These are phyloP conservation scores for Malbranchea cinnamomea DNA, from an alignment of 2,329 filamentous ascomycete species.

Conservation along the genomic window DNA sequence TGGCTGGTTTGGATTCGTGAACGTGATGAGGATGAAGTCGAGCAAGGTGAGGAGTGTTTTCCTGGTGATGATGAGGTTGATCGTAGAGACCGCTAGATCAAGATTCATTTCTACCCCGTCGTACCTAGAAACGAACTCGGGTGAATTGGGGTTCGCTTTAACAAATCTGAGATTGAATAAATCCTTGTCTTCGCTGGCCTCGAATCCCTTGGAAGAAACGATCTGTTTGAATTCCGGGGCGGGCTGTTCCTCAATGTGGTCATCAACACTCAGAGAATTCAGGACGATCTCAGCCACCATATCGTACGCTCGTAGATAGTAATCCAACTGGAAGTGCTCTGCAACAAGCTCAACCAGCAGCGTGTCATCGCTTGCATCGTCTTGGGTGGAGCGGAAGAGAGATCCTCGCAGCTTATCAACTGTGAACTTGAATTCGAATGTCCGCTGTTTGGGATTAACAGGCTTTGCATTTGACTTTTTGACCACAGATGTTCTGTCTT, in stretches of 20 bases:
- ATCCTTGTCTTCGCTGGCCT: slow-evolving; percentile 56
- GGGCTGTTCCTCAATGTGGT: slow-evolving; percentile 80
- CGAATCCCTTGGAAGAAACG: slow-evolving; percentile 71
- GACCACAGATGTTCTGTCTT: slow-evolving; percentile 25
- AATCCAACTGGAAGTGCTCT: slow-evolving; percentile 73
- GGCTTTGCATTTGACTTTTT: slow-evolving; percentile 30
- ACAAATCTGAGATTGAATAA: slow-evolving; percentile 81
- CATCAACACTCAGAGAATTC: slow-evolving; percentile 74
- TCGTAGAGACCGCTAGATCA: slow-evolving; percentile 80
- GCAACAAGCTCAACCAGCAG: slow-evolving; percentile 84
- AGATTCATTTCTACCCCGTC: slow-evolving; percentile 90
- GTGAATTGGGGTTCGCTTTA: slow-evolving; percentile 77
- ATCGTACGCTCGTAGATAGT: slow-evolving; percentile 77
- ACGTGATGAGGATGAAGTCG: slow-evolving; percentile 88
- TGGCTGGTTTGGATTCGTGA: slow-evolving; percentile 50
- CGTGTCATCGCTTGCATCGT: slow-evolving; percentile 59
- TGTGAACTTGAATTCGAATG: slow-evolving; percentile 92
- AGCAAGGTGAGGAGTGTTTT: slow-evolving; percentile 82
- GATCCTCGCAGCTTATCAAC: slow-evolving; percentile 91
- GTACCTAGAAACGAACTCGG: slow-evolving; percentile 82
- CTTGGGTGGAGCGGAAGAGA: slow-evolving; percentile 71
- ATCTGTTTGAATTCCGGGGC: slow-evolving; percentile 91
- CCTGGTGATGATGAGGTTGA: slow-evolving; percentile 87
- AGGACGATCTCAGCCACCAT: slow-evolving; percentile 87
- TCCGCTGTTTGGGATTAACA: slow-evolving; percentile 68